A percentile compares a stretch with the other conserved stretches of the same genome.
Evolutionary conservation across 192 early-diverging fungal species (phyloP).

Genomic region (Coemansia sp.): DNA sequence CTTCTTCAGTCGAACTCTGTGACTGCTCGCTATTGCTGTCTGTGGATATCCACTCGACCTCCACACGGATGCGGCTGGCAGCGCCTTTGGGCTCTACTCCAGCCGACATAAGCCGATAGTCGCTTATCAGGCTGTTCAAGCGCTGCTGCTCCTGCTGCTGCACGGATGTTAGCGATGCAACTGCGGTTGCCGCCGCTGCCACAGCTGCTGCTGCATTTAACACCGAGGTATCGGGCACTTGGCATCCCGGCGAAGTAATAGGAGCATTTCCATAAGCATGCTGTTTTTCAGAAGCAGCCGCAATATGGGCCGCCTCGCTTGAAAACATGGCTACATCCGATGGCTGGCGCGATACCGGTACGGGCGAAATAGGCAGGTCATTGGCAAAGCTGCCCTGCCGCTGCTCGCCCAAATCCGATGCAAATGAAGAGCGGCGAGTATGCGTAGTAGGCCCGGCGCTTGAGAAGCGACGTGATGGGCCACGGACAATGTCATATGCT

Average conservation of each 20-base stretch:
- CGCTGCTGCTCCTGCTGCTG: constrained; percentile 12
- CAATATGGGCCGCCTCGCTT: not conserved
- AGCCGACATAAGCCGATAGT: not conserved
- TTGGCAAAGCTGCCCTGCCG: constrained; percentile 5
- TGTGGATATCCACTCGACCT: constrained; percentile 44
- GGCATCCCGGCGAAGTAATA: not conserved
- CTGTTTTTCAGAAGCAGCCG: not conserved
- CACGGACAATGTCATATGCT: constrained; percentile 26
- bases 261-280: not conserved
- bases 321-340: constrained; percentile 50
- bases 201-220: constrained; percentile 33
- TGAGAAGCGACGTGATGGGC: constrained; percentile 3
- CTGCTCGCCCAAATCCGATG: constrained; percentile 11
- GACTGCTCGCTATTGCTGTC: constrained; percentile 6
- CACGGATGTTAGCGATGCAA: constrained; percentile 9
- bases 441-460: constrained; percentile 8
- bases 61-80: constrained; percentile 34
- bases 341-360: constrained; percentile 28
- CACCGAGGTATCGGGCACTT: constrained; percentile 12
- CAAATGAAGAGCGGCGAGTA: constrained; percentile 23
- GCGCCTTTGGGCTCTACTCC: not conserved
- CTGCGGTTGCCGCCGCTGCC: constrained; percentile 20
- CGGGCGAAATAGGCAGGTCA: constrained; percentile 13
- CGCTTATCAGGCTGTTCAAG: not conserved
- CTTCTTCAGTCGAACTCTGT: constrained; percentile 25